Conservation (phyloP, 2,329 filamentous ascomycete genomes). For the Cladosporium oxysporum region DNA sequence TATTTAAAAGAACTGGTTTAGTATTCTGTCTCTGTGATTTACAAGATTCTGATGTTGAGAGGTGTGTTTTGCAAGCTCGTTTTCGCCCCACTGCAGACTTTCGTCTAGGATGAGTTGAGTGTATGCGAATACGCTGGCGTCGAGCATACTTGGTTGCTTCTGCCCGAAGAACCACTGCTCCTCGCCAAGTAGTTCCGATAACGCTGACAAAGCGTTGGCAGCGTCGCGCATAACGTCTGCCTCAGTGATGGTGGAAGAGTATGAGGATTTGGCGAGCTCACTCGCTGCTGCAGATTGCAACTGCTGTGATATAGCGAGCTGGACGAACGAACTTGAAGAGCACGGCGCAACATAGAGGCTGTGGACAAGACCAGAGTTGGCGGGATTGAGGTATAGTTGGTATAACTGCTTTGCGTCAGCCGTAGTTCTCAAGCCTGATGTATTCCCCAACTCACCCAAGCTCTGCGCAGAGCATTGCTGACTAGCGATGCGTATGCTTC, state of each 20-base stretch:
- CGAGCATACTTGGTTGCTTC: constrained; percentile 69
- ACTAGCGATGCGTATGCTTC: constrained; percentile 79
- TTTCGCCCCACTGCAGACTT: constrained; percentile 63
- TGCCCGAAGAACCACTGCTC: constrained; percentile 63
- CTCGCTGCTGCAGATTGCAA: constrained; percentile 71
- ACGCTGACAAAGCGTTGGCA: constrained; percentile 61
- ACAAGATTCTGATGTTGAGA: constrained; percentile 63
- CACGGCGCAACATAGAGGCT: constrained; percentile 70
- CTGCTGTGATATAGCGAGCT: constrained; percentile 62
- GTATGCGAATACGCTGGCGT: constrained; percentile 88
- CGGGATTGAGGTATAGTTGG: constrained; percentile 72
- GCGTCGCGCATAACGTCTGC: constrained; percentile 62
- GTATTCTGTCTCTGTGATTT: constrained; percentile 62
- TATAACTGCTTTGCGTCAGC: constrained; percentile 58
- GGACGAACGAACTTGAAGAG: constrained; percentile 63
- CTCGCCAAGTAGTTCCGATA: constrained; percentile 60
- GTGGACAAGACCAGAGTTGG: constrained; percentile 68
- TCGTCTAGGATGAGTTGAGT: constrained; percentile 76
- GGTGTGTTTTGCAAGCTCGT: constrained; percentile 60
- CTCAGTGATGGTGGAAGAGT: constrained; percentile 36
- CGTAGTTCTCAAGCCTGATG: not conserved
- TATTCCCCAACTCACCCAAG: constrained; percentile 64
- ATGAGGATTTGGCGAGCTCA: constrained; percentile 68
- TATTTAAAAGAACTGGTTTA: constrained; percentile 50
- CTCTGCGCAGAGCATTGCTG: constrained; percentile 75